phyloP scores from a whole-genome alignment of 257 asterid genomes.

The Solanum sejunctum region DNA sequence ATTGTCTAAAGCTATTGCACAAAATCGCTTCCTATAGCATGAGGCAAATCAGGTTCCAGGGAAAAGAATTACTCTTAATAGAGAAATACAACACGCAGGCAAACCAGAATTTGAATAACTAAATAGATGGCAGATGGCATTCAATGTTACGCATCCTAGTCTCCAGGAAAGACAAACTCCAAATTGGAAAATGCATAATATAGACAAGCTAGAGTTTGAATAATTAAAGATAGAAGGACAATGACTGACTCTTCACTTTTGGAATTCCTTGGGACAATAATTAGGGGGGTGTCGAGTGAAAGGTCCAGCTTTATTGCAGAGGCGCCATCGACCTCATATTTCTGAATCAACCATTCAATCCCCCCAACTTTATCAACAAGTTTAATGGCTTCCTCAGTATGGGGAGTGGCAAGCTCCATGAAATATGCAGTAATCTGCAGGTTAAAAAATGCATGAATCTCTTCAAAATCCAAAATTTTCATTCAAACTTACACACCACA shows the following conservation, averaged over 20 bases:
- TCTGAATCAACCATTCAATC: conserved; percentile 95
- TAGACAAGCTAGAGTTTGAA: background rate
- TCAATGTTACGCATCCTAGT: background rate
- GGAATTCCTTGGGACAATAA: conserved; percentile 85
- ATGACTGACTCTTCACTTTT: conserved; percentile 80
- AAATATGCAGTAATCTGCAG: conserved; percentile 83
- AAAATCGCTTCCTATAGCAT: background rate
- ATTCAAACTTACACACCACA: background rate
- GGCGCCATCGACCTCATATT: conserved; percentile 96
- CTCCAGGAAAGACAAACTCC: background rate
- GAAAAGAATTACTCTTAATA: background rate
- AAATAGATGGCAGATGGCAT: background rate
- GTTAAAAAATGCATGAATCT: conserved; percentile 1
- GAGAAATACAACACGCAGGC: background rate
- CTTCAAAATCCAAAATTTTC: background rate
- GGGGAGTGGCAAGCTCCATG: conserved; percentile 97
- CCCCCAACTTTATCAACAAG: conserved; percentile 98
- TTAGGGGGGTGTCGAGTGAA: conserved; percentile 82
- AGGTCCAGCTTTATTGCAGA: conserved; percentile 92
- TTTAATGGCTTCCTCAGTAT: conserved; percentile 86
- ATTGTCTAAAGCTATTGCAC: background rate
- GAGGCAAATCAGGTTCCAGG: background rate
- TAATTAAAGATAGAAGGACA: conserved; percentile 2
- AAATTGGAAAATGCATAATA: background rate
- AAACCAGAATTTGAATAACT: background rate